These are phyloP conservation scores for Nicotiana obtusifolia DNA, from an alignment of 257 asterid genomes.

Conservation along the genomic window DNA sequence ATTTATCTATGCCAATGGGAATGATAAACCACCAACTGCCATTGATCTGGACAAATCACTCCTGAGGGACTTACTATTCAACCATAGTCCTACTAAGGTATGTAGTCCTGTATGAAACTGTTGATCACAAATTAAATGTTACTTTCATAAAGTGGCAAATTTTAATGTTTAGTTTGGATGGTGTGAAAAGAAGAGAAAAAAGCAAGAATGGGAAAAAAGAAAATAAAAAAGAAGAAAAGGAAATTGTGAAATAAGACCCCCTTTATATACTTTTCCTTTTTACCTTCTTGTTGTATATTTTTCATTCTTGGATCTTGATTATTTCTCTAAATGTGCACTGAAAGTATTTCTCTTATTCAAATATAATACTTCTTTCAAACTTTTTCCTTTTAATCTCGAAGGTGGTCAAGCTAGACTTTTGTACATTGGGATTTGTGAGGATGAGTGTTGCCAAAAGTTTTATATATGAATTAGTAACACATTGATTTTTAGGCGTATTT, in stretches of 20 bases:
- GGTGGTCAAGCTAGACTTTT: neutral
- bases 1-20: constrained; percentile 78
- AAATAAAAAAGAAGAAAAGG: no score
- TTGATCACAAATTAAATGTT: neutral
- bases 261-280: neutral
- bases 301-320: neutral
- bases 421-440: neutral
- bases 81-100: constrained; percentile 94
- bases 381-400: neutral
- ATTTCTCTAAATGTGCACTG: neutral
- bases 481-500: neutral
- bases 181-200: no score
- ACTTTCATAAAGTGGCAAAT: neutral
- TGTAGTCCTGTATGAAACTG: neutral
- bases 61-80: constrained; percentile 69
- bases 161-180: no score
- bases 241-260: neutral
- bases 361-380: neutral
- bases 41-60: constrained; percentile 76
- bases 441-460: neutral
- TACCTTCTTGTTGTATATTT: neutral
- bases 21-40: constrained; percentile 72
- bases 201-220: neutral
- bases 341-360: neutral
- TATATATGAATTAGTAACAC: neutral